phyloP scores from a whole-genome alignment of 495 filamentous ascomycete species.

The Aspergillus coremiiformis region DNA sequence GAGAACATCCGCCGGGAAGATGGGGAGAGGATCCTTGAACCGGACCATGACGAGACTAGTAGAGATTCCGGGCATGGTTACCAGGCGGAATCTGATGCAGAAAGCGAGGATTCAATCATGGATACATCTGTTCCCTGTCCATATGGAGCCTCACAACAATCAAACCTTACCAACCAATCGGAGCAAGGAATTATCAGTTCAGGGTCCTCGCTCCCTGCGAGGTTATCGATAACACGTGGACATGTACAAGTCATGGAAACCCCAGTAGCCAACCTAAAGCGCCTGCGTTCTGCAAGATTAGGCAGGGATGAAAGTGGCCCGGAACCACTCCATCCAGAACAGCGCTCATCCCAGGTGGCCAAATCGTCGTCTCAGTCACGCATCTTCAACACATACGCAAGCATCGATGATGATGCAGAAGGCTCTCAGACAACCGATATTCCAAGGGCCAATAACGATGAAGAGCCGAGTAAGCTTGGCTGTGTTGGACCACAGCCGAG shows the following conservation, averaged over 20 bases:
- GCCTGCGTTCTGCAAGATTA: constrained; percentile 2
- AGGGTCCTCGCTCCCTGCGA: constrained; percentile 20
- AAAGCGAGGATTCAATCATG: constrained; percentile 45
- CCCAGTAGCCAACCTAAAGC: constrained; percentile 15
- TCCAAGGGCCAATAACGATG: background rate
- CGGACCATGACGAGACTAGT: background rate
- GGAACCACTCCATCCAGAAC: background rate
- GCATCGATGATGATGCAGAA: constrained; percentile 17
- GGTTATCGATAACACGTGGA: constrained; percentile 4
- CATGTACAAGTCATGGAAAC: constrained; percentile 35
- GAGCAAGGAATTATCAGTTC: constrained; percentile 22
- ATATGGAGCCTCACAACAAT: constrained; percentile 28
- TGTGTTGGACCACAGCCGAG: constrained; percentile 21
- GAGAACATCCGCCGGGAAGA: background rate
- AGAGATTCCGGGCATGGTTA: background rate
- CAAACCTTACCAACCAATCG: constrained; percentile 20
- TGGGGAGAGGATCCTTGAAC: background rate
- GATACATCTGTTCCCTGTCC: constrained; percentile 47
- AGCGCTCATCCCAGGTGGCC: constrained; percentile 19
- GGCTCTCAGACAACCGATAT: constrained; percentile 13
- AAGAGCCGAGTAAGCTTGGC: constrained; percentile 9
- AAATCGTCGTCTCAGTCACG: constrained; percentile 36
- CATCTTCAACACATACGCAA: constrained; percentile 28
- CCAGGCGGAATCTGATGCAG: constrained; percentile 18
- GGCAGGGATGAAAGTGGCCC: background rate